Conservation (phyloP, 495 filamentous ascomycete species). For the Aspergillus sparsus region DNA sequence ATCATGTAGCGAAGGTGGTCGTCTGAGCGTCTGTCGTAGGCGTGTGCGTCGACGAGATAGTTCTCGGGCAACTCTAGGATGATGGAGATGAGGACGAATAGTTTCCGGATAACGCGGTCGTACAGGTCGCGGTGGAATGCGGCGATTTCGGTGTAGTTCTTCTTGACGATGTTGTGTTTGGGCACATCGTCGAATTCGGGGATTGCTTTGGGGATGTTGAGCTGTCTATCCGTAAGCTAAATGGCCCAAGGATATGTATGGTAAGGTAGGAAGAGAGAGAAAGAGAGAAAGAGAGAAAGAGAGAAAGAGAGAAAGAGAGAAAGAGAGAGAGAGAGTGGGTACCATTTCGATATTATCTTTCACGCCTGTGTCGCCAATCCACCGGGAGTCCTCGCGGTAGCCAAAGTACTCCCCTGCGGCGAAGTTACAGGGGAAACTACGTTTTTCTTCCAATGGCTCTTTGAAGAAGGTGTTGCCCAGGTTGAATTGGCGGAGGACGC, state of each 20-base stretch:
- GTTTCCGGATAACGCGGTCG: conserved; percentile 26
- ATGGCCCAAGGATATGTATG: no score
- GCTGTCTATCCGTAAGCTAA: conserved; percentile 20
- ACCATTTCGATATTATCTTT: conserved; percentile 52
- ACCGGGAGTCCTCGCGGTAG: conserved; percentile 45
- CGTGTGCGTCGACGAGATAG: conserved; percentile 48
- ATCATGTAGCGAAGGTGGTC: conserved; percentile 60
- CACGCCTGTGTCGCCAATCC: conserved; percentile 47
- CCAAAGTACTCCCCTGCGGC: conserved; percentile 48
- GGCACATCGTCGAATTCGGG: conserved; percentile 38
- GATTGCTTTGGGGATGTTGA: conserved; percentile 53
- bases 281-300: no score
- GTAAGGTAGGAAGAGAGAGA: no score
- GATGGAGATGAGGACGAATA: conserved; percentile 43
- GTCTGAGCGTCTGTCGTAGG: conserved; percentile 47
- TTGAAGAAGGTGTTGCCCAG: conserved; percentile 45
- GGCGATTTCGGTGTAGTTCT: conserved; percentile 30
- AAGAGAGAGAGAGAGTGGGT: background rate
- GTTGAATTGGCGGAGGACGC: conserved; percentile 41
- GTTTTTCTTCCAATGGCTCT: conserved; percentile 36
- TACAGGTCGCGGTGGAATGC: conserved; percentile 29
- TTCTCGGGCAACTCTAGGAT: conserved; percentile 57
- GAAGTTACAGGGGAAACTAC: conserved; percentile 43
- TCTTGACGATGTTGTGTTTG: conserved; percentile 22
- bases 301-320: no score